Percentiles rank a stretch among this genome's conserved stretches.
Conservation (phyloP, 2,329 filamentous ascomycete genomes). For the Paecilomyces niveus region DNA sequence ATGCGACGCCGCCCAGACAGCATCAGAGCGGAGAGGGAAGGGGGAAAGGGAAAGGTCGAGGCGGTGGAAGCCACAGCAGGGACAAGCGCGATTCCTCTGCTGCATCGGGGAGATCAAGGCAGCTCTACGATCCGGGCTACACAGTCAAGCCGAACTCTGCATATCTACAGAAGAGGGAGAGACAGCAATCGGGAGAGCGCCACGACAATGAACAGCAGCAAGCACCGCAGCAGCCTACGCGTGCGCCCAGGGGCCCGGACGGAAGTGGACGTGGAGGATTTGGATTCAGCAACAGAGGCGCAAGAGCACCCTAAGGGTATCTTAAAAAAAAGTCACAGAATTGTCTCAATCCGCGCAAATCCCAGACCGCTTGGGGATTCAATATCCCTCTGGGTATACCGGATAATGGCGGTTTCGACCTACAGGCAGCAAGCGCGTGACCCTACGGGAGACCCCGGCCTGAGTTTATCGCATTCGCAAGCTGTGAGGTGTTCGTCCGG, state of each 20-base stretch:
- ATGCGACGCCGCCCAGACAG: conserved; percentile 51
- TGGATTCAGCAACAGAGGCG: conserved; percentile 63
- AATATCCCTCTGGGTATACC: not conserved
- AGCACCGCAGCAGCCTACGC: conserved; percentile 53
- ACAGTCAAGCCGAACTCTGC: conserved; percentile 55
- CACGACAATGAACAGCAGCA: conserved; percentile 26
- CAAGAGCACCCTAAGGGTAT: conserved; percentile 19
- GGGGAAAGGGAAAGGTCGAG: conserved; percentile 43
- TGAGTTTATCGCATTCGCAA: conserved; percentile 54
- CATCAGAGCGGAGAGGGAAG: conserved; percentile 25
- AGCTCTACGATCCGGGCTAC: conserved; percentile 74
- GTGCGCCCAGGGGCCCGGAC: conserved; percentile 72
- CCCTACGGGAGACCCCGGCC: conserved; percentile 46
- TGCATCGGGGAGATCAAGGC: conserved; percentile 36
- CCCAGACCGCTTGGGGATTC: not conserved
- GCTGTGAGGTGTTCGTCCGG: conserved; percentile 50
- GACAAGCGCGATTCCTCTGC: conserved; percentile 36
- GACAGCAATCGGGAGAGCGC: conserved; percentile 28
- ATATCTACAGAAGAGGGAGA: conserved; percentile 39
- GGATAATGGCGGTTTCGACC: not conserved
- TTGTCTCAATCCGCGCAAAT: not conserved
- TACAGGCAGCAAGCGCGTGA: not conserved
- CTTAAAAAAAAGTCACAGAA: not conserved
- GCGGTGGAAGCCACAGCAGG: conserved; percentile 38
- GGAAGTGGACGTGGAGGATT: conserved; percentile 69